Evolutionary conservation across 192 early-diverging fungal genomes (phyloP).

Genomic region (Coemansia sp.): DNA sequence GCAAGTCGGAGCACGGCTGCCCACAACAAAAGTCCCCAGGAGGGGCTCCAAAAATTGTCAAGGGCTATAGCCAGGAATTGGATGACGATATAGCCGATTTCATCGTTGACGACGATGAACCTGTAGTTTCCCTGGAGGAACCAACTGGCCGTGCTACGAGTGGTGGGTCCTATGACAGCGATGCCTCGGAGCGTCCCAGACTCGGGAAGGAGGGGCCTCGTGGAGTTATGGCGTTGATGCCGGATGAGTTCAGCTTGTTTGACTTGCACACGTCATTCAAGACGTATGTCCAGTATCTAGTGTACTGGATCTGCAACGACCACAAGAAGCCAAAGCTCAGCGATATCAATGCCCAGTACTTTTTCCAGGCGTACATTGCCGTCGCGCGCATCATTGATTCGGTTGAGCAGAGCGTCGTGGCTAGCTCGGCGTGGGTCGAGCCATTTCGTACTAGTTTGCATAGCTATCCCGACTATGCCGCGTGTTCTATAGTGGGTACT

Average conservation of each 20-base stretch:
- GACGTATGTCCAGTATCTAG: conserved; percentile 45
- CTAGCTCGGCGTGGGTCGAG: conserved; percentile 45
- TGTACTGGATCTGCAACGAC: conserved; percentile 48
- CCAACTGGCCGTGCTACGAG: background rate
- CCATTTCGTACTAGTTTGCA: conserved; percentile 25
- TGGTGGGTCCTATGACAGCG: background rate
- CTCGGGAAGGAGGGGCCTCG: conserved; percentile 5
- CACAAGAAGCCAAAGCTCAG: conserved; percentile 12
- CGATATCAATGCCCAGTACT: conserved; percentile 26
- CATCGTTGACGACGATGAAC: conserved; percentile 44
- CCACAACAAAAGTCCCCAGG: background rate
- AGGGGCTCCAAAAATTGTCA: background rate
- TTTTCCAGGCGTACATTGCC: conserved; percentile 43
- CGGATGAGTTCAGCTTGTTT: conserved; percentile 41
- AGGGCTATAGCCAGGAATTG: conserved; percentile 26
- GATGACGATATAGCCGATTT: conserved; percentile 45
- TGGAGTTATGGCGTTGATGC: conserved; percentile 18
- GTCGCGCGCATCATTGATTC: conserved; percentile 37
- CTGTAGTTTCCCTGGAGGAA: background rate
- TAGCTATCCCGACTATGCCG: conserved; percentile 22
- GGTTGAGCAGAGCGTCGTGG: conserved; percentile 44
- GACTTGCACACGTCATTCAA: conserved; percentile 48
- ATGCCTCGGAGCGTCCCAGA: conserved; percentile 3
- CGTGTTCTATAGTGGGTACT: conserved; percentile 4
- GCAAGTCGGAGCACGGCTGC: background rate